phyloP scores from a whole-genome alignment of 148 eudicot genomes.

The Persicaria maculosa region DNA sequence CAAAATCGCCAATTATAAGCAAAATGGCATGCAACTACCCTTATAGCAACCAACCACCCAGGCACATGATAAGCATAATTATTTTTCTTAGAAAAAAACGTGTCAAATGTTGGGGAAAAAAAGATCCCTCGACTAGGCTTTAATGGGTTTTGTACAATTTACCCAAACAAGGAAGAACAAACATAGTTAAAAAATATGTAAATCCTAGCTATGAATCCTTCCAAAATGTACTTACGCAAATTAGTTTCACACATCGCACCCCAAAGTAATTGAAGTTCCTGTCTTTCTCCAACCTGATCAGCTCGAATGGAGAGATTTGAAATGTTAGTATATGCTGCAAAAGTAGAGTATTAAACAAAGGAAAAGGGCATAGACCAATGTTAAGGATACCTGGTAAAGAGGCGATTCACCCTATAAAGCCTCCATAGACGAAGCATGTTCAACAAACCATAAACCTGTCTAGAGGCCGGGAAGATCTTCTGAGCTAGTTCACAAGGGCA shows the following conservation, averaged over 20 bases:
- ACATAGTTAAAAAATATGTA: neutral
- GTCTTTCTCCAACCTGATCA: constrained; percentile 60
- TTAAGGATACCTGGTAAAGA: constrained; percentile 51
- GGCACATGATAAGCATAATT: no score
- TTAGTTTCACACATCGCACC: constrained; percentile 60
- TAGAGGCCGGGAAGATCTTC: constrained; percentile 30
- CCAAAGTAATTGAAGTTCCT: constrained; percentile 58
- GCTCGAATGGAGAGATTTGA: neutral
- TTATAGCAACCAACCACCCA: no score
- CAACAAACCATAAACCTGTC: constrained; percentile 48
- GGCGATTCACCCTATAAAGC: constrained; percentile 63
- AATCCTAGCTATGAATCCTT: neutral
- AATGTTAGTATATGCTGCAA: neutral
- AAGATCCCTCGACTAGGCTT: no score
- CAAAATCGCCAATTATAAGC: no score
- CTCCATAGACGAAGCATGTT: constrained; percentile 95
- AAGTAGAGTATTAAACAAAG: neutral
- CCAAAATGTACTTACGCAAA: constrained; percentile 40
- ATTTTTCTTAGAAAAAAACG: no score
- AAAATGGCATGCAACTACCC: no score
- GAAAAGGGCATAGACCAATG: neutral
- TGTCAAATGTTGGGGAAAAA: no score
- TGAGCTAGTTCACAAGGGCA: constrained; percentile 19
- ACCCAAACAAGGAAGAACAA: neutral
- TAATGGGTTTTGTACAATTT: no score